A percentile compares a stretch with the other conserved stretches of the same genome.
Conservation (phyloP, 169 alveolate species). For the Plasmodium fragile region DNA sequence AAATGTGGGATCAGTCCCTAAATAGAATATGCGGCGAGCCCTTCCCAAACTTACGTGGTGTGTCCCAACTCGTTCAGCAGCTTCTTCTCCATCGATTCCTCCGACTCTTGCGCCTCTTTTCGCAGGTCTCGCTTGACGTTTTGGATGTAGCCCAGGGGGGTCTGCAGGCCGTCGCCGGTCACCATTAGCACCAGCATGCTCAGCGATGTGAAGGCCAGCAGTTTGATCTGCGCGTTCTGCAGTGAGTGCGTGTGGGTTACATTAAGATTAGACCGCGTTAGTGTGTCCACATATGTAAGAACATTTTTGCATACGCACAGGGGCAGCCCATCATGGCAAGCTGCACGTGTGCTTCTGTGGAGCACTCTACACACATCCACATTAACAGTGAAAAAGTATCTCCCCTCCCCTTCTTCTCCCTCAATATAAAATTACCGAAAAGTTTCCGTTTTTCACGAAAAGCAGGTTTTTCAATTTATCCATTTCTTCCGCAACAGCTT, state of each 20-base stretch:
- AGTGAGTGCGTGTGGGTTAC: neutral
- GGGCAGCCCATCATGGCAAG: neutral
- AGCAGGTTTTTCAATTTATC: slow-evolving; percentile 53
- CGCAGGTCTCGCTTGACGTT: slow-evolving; percentile 33
- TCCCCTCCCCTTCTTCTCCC: neutral
- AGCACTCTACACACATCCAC: neutral
- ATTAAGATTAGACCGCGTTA: neutral
- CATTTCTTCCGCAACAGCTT: slow-evolving; percentile 14
- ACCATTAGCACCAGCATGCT: slow-evolving; percentile 67
- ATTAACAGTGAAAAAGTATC: neutral
- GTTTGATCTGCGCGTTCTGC: slow-evolving; percentile 41
- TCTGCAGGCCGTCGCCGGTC: slow-evolving; percentile 70
- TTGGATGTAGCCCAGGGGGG: slow-evolving; percentile 54
- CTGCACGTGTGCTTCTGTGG: neutral
- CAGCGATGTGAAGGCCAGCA: slow-evolving; percentile 57
- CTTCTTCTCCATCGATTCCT: slow-evolving; percentile 31
- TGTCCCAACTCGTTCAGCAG: slow-evolving; percentile 39
- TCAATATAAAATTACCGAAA: slow-evolving; percentile 42
- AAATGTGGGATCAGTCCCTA: neutral
- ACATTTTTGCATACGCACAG: neutral
- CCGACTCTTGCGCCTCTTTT: slow-evolving; percentile 30
- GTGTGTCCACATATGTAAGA: neutral
- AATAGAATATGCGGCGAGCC: neutral
- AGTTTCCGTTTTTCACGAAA: slow-evolving; percentile 70
- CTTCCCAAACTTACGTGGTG: slow-evolving; percentile 35